Evolutionary conservation across 192 early-diverging fungal species (phyloP).

Genomic region (Neocallimastix lanati): DNA sequence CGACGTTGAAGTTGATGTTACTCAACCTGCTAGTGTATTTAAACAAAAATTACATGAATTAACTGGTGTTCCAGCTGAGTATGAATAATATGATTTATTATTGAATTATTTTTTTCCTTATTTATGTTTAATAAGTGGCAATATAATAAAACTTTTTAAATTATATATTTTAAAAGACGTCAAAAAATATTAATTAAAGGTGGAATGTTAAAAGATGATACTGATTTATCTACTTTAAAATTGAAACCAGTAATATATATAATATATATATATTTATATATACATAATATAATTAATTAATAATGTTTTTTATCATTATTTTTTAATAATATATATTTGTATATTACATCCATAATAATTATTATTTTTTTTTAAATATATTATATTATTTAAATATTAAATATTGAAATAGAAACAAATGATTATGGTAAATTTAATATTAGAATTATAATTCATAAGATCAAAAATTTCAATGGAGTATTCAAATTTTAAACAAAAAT

Average conservation of each 20-base stretch:
- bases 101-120: too few species aligned
- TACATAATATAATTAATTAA: too few species aligned
- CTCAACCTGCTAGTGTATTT: conserved; percentile 57
- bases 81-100: not conserved
- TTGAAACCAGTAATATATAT: not conserved
- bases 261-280: not conserved
- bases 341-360: not conserved
- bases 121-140: too few species aligned
- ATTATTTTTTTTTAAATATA: not conserved
- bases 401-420: conserved; percentile 1
- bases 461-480: too few species aligned
- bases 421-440: conserved; percentile 15
- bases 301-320: too few species aligned
- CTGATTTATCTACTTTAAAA: not conserved
- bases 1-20: conserved; percentile 18
- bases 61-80: conserved; percentile 73
- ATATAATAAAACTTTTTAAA: too few species aligned
- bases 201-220: conserved; percentile 56
- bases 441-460: too few species aligned
- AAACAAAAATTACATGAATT: conserved; percentile 78
- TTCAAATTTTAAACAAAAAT: too few species aligned
- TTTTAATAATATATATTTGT: too few species aligned
- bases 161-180: too few species aligned
- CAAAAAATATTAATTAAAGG: conserved; percentile 93
- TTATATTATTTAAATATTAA: conserved; percentile 10